phyloP scores from a whole-genome alignment of 306 rosid genomes.

The Medicago truncatula region DNA sequence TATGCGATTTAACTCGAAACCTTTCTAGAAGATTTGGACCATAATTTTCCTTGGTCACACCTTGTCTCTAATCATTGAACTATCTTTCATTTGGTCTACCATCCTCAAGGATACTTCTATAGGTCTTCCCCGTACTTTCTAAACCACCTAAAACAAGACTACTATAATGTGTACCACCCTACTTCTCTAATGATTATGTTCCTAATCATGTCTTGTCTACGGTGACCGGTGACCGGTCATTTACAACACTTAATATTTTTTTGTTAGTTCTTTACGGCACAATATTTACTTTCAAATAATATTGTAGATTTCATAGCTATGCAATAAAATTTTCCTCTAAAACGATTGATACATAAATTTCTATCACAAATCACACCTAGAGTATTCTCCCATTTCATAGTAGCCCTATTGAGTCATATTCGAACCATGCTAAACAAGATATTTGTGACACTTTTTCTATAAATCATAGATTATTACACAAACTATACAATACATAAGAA shows the following conservation, averaged over 20 bases:
- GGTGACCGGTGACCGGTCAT: background rate
- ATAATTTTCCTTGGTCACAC: background rate
- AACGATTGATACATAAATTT: background rate
- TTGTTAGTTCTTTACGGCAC: background rate
- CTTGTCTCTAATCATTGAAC: background rate
- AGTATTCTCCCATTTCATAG: background rate
- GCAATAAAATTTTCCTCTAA: too few species aligned
- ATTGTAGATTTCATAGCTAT: background rate
- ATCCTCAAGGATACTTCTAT: background rate
- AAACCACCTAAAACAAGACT: background rate
- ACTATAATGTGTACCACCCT: background rate
- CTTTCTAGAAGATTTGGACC: background rate
- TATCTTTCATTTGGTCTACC: constrained; percentile 17
- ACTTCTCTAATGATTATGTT: background rate
- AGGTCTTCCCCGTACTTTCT: background rate
- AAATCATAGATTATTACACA: too few species aligned
- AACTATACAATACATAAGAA: too few species aligned
- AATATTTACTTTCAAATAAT: background rate
- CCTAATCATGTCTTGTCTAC: background rate
- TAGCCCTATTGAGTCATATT: background rate
- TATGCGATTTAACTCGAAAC: background rate
- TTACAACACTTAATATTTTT: background rate
- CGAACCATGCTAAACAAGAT: background rate
- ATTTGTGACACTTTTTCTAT: background rate
- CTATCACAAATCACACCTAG: background rate